Percentiles rank a stretch among this genome's conserved stretches.
phyloP scores from a whole-genome alignment of 2,329 filamentous ascomycete genomes.

The Sodiomyces alkalinus region DNA sequence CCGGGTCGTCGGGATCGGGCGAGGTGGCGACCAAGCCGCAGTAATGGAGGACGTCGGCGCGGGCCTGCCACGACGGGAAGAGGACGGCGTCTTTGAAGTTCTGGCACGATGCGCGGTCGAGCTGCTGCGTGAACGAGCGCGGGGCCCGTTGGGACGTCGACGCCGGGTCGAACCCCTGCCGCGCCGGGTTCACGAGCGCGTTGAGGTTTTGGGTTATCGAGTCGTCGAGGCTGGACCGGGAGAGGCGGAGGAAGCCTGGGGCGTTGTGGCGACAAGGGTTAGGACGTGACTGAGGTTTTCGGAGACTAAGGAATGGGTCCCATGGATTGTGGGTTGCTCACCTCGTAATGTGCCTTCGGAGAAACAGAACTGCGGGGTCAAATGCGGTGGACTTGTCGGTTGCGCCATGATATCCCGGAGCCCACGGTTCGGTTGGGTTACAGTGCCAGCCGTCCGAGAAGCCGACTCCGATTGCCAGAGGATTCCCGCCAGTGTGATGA shows the following conservation, averaged over 20 bases:
- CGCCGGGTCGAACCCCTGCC: conserved; percentile 58
- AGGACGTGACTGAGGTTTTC: background rate
- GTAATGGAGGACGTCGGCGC: conserved; percentile 74
- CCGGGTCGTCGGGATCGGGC: conserved; percentile 76
- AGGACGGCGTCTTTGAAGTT: conserved; percentile 63
- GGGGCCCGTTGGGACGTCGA: conserved; percentile 54
- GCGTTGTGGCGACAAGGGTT: background rate
- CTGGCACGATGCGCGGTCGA: conserved; percentile 49
- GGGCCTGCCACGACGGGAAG: conserved; percentile 76
- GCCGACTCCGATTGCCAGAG: conserved; percentile 29
- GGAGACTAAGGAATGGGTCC: background rate
- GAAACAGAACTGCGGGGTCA: conserved; percentile 69
- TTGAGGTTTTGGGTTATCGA: conserved; percentile 89
- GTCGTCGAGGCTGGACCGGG: conserved; percentile 75
- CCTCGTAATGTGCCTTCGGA: conserved; percentile 54
- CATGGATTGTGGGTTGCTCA: conserved; percentile 15
- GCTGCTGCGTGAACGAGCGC: conserved; percentile 31
- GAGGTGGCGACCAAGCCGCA: conserved; percentile 78
- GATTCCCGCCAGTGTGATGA: conserved; percentile 29
- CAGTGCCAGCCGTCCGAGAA: conserved; percentile 23
- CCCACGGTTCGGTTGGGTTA: conserved; percentile 12
- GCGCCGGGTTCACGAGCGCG: conserved; percentile 63
- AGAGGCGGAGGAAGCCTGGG: conserved; percentile 78
- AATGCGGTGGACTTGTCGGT: conserved; percentile 27
- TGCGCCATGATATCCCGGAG: conserved; percentile 28